These are phyloP conservation scores for Pseudomicrostroma phylloplanum DNA, from an alignment of 1,284 basidiomycete genomes.

Conservation along the genomic window DNA sequence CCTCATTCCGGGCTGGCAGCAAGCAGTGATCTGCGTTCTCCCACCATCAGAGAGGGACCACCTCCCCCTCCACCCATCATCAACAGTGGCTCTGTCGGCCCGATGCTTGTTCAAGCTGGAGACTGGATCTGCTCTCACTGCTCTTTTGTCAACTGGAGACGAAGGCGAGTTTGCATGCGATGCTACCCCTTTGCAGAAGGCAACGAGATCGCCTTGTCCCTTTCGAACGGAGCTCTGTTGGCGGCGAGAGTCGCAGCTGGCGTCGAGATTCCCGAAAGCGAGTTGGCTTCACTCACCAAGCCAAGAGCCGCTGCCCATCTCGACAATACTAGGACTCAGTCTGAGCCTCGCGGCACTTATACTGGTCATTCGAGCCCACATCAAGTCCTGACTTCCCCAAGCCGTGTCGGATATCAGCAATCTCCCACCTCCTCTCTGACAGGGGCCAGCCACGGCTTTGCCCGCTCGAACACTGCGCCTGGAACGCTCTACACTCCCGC, in stretches of 20 bases:
- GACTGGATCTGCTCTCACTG: conserved; percentile 77
- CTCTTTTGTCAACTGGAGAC: conserved; percentile 60
- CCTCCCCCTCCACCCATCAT: conserved; percentile 54
- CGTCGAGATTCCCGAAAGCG: neutral
- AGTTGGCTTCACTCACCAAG: too few relatives aligned
- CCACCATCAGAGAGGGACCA: conserved; percentile 6
- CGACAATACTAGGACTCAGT: neutral
- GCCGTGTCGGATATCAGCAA: neutral
- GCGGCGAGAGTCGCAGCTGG: conserved; percentile 18
- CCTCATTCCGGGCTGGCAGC: conserved; percentile 12
- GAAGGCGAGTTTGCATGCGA: conserved; percentile 78
- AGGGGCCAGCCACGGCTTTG: too few relatives aligned
- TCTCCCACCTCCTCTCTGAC: neutral
- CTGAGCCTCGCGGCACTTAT: neutral
- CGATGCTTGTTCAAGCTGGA: conserved; percentile 77
- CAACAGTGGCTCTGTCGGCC: conserved; percentile 79
- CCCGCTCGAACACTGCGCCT: too few relatives aligned
- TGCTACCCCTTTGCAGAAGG: conserved; percentile 61
- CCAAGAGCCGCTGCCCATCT: conserved; percentile 5
- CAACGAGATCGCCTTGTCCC: conserved; percentile 23
- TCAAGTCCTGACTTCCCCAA: neutral
- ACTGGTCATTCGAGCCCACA: neutral
- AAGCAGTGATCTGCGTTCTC: conserved; percentile 11
- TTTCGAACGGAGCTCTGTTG: conserved; percentile 13
- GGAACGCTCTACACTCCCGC: too few relatives aligned